Evolutionary conservation across 306 rosid species (phyloP), one percentile per base, ranked within the genome.

Genomic region (Begonia loranthoides): DNA sequence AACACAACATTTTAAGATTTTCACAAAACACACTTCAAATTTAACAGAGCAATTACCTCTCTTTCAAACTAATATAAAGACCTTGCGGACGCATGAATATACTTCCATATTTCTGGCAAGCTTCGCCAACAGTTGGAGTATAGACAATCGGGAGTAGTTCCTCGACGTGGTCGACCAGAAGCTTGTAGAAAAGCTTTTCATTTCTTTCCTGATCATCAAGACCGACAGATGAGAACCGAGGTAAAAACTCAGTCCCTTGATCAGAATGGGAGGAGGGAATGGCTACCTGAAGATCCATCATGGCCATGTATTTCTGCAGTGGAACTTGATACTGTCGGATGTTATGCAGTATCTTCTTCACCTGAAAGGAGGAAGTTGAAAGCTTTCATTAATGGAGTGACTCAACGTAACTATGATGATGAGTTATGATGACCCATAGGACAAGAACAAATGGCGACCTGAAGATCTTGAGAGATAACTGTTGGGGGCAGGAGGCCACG

Each of bases 41-140:
- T 28, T 28, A 28, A 28, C 36, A 28, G 36, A 0, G 6, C 36
- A 28, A 28, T 28, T 78, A 90, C 97, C 86, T 90, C 54, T 90
- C 97, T 65, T 70, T 86, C 86, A 90, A 73, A 71, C 97, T 90
- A 59, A 90, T 86, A 61, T 72, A 90, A 59, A 90, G 84, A 56
- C 97, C 97, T 67, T 86, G 95, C 46, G 97, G 97, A 6, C 54
- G 72, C 71, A 64, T 62, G 66, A 72, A 85, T 63, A 90, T 90
- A 74, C 83, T 76, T 41, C 97, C 97, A 60, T 90, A 90, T 71
- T 90, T 80, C 77, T 90, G 97, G 73, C 97, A 90, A 62, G 97
- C 97, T 72, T 90, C 97, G 55, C 97, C 97, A 13, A 90, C 97
- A 2, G 95, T 86, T 54, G 97, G 97, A 41, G 97, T 90, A 66